Evolutionary conservation across 2,329 filamentous ascomycete species (phyloP).

Genomic region (Penicillium janthinellum): DNA sequence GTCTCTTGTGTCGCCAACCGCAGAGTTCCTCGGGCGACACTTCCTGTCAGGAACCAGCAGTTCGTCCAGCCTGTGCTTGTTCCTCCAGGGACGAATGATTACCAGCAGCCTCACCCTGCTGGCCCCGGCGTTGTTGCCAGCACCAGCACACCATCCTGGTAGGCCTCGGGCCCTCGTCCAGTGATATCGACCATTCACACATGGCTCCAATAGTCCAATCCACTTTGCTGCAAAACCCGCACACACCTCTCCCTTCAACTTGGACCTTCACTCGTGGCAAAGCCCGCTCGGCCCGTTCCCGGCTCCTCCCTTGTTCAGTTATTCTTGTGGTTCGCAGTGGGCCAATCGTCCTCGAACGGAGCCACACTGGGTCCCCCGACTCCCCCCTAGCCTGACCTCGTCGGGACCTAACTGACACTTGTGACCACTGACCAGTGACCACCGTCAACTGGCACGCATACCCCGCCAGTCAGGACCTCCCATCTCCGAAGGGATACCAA

Average conservation of each 20-base stretch:
- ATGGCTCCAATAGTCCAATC: not conserved
- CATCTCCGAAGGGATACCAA: not conserved
- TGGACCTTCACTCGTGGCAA: constrained; percentile 21
- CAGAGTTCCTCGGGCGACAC: constrained; percentile 5
- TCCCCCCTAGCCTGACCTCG: not conserved
- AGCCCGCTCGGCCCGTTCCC: constrained; percentile 31
- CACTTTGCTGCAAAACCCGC: constrained; percentile 2
- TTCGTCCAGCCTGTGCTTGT: not conserved
- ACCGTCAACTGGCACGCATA: no score
- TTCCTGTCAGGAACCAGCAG: constrained; percentile 13
- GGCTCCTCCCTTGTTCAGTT: constrained; percentile 26
- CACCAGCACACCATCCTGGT: not conserved
- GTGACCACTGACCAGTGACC: no score
- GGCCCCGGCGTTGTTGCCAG: not conserved
- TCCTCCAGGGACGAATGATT: constrained; percentile 4
- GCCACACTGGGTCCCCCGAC: constrained; percentile 1
- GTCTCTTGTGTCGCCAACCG: constrained; percentile 11
- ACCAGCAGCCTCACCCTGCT: not conserved
- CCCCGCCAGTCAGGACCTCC: not conserved
- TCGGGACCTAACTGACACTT: not conserved
- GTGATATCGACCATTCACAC: not conserved
- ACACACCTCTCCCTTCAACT: not conserved
- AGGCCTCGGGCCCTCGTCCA: not conserved
- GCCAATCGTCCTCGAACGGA: constrained; percentile 20
- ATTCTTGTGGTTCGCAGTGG: constrained; percentile 5